Conservation (phyloP, 495 filamentous ascomycete species). For the Pseudomonodictys pantanalensis region DNA sequence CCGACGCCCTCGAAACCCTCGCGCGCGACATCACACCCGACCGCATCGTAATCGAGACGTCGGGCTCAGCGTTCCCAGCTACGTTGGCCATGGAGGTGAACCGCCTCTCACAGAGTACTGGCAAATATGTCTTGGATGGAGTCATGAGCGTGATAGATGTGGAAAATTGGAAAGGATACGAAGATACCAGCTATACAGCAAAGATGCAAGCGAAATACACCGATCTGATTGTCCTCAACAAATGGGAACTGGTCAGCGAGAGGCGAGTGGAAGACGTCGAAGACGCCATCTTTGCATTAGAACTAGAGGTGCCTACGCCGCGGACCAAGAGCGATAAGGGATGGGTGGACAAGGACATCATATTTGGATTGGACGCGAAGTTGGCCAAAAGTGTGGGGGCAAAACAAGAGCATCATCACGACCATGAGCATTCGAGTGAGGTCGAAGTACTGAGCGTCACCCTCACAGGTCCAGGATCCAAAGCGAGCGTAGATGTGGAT, state of each 20-base stretch:
- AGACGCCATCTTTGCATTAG: conserved; percentile 83
- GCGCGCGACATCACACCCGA: conserved; percentile 60
- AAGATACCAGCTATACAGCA: conserved; percentile 67
- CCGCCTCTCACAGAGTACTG: conserved; percentile 63
- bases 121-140: conserved; percentile 74
- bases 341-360: conserved; percentile 66
- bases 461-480: conserved; percentile 46
- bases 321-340: conserved; percentile 79
- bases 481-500: conserved; percentile 55
- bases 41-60: conserved; percentile 90
- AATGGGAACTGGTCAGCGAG: conserved; percentile 80
- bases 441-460: conserved; percentile 84
- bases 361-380: conserved; percentile 84
- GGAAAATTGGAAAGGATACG: conserved; percentile 96
- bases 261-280: conserved; percentile 73
- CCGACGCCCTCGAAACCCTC: conserved; percentile 72
- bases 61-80: conserved; percentile 62
- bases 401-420: conserved; percentile 44
- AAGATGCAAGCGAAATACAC: conserved; percentile 65
- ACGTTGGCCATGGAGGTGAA: conserved; percentile 61
- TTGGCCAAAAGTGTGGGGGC: conserved; percentile 58
- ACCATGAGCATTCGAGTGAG: conserved; percentile 65
- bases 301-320: conserved; percentile 65
- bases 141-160: conserved; percentile 92
- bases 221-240: conserved; percentile 91